Percentiles rank a stretch among this genome's conserved stretches.
Conservation (phyloP, 352 stramenopile species). For the Globisporangium polare region DNA sequence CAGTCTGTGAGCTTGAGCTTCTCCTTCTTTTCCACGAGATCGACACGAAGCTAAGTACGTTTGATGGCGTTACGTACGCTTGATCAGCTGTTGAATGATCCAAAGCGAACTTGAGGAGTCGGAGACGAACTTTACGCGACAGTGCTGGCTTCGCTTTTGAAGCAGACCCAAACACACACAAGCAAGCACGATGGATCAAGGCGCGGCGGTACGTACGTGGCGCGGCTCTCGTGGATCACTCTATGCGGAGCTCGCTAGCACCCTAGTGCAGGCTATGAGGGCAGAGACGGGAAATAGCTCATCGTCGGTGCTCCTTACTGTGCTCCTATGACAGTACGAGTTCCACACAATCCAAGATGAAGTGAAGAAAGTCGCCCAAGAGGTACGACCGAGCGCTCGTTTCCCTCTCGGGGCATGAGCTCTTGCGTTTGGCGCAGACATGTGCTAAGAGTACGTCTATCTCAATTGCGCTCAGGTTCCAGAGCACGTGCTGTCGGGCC, state of each 20-base stretch:
- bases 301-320: background rate
- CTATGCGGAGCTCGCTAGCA: background rate
- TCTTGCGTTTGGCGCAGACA: background rate
- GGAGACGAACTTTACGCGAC: background rate
- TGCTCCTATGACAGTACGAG: conserved; percentile 45
- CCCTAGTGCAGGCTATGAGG: background rate
- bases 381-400: conserved; percentile 30
- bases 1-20: background rate
- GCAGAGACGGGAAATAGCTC: background rate
- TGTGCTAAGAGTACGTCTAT: no score
- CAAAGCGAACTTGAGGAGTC: background rate
- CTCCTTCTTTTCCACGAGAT: background rate
- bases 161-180: background rate
- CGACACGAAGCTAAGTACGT: background rate
- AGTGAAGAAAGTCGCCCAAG: conserved; percentile 81
- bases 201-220: conserved; percentile 41
- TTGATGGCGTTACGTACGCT: background rate
- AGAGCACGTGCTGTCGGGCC: conserved; percentile 55
- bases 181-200: conserved; percentile 37
- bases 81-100: background rate
- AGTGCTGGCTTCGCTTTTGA: background rate
- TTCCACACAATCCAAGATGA: conserved; percentile 85
- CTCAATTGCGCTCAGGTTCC: no score
- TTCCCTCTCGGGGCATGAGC: background rate
- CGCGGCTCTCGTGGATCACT: background rate